Base-by-base conservation (phyloP, 495 filamentous ascomycete species). In the Tuber umbilicatum region DNA sequence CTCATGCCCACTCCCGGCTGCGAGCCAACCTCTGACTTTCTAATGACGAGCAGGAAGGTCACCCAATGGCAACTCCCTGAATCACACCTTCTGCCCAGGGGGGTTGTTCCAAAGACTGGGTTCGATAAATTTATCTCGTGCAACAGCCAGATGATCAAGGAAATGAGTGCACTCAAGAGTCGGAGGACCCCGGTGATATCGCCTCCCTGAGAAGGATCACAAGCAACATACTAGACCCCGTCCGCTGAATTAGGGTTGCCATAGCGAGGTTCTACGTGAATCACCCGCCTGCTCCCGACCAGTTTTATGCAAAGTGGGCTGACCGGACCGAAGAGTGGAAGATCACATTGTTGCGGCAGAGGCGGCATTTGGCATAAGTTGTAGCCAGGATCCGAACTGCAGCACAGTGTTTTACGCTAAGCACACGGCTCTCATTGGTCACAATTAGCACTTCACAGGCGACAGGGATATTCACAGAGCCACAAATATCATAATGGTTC, bases 361-460 rank as follows among this genome's bases (percentile, higher is more conserved):
- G 67, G 68, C 74, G 71, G 70, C 80, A 19, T 82, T 82, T 73
- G 80, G 77, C 16, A 16, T 19, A 16, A 10, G n/a, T 14, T 64
- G 27, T 35, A 27, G 27, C 50, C 23, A 27, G 23, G 60, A 69
- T 2, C 50, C 50, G 5, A 68, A 69, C n/a, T 72, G 69, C 4
- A 60, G 76, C 27, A 40, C 50, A 27, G 50, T 82, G 64, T 31
- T 82, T 38, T 82, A 82, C 68, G 81, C 81, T 12, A 72, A 74
- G 37, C 81, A 82, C 70, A 42, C 76, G 23, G 81, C 81, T 10
- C 75, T 82, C 16, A 82, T 82, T 78, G 80, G 70, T 2, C 80
- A 82, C 17, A 75, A 77, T 6, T 50, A 72, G 39, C 72, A 73
- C 38, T 82, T 76, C 35, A 69, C 76, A 27, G 76, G 74, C 21